A percentile compares a stretch with the other conserved stretches of the same genome.
Evolutionary conservation across 305 asterid genomes (phyloP).

Genomic region (Fraxinus ornus): DNA sequence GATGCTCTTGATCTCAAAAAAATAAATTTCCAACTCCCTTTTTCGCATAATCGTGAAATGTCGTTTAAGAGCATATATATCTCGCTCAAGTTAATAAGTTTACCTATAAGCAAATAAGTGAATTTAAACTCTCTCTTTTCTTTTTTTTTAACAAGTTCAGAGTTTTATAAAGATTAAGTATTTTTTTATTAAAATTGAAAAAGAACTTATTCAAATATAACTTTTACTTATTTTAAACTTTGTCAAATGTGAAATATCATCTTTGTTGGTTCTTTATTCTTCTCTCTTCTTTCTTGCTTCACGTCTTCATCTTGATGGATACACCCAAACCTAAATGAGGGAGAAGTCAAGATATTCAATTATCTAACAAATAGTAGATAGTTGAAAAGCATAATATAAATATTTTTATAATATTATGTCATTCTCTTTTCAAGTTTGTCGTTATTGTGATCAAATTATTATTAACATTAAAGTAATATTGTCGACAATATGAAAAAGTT

Average conservation of each 20-base stretch:
- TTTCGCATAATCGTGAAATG: neutral
- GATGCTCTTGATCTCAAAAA: neutral
- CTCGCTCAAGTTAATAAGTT: neutral
- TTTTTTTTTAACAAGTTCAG: too few relatives aligned
- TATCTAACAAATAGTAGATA: neutral
- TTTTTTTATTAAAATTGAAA: too few relatives aligned
- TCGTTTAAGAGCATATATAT: neutral
- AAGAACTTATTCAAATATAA: too few relatives aligned
- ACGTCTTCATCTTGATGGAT: neutral
- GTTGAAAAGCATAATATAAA: neutral
- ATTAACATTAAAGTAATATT: too few relatives aligned
- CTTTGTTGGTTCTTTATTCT: neutral
- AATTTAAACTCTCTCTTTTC: too few relatives aligned
- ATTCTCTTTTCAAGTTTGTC: neutral
- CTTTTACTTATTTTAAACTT: neutral
- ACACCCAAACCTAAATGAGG: neutral
- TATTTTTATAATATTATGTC: neutral
- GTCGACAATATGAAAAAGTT: too few relatives aligned
- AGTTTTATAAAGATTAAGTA: too few relatives aligned
- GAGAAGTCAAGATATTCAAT: neutral
- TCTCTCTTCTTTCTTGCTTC: neutral
- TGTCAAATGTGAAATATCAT: neutral
- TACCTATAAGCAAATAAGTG: neutral
- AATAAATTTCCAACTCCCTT: neutral
- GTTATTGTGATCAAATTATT: neutral